These are phyloP conservation scores for Coelastrella sp. DNA, from an alignment of 139 green algal species.

Conservation along the genomic window DNA sequence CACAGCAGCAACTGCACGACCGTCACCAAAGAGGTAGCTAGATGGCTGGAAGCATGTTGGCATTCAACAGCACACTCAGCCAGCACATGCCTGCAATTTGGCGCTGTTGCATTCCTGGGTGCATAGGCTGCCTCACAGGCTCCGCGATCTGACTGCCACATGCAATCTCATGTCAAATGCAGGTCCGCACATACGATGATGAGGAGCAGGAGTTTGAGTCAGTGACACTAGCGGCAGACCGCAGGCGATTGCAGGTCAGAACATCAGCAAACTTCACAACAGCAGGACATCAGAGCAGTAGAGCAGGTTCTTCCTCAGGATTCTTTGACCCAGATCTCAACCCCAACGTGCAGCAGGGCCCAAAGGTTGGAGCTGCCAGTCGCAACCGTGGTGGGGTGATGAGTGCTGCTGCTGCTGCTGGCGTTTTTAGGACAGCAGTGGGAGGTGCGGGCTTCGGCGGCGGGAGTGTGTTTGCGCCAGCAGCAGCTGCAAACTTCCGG, in stretches of 20 bases:
- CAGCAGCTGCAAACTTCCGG: conserved; percentile 69
- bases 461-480: conserved; percentile 39
- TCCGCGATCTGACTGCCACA: too few relatives aligned
- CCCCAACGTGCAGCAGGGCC: neutral
- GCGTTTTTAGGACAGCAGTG: neutral
- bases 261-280: conserved; percentile 16
- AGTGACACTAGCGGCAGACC: conserved; percentile 12
- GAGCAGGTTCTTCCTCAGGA: neutral
- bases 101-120: too few relatives aligned
- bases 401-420: conserved; percentile 1
- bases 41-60: neutral
- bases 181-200: conserved; percentile 18
- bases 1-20: neutral
- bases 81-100: too few relatives aligned
- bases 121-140: too few relatives aligned
- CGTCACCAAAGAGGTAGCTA: neutral
- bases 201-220: neutral
- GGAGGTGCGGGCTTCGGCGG: neutral
- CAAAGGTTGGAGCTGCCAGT: neutral
- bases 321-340: neutral
- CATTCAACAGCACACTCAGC: too few relatives aligned
- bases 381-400: neutral
- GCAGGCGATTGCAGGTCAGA: conserved; percentile 17
- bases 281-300: neutral
- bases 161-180: neutral